Evolutionary conservation across 176 grass and related monocot genomes (phyloP).

Genomic region (Luzula sylvatica): DNA sequence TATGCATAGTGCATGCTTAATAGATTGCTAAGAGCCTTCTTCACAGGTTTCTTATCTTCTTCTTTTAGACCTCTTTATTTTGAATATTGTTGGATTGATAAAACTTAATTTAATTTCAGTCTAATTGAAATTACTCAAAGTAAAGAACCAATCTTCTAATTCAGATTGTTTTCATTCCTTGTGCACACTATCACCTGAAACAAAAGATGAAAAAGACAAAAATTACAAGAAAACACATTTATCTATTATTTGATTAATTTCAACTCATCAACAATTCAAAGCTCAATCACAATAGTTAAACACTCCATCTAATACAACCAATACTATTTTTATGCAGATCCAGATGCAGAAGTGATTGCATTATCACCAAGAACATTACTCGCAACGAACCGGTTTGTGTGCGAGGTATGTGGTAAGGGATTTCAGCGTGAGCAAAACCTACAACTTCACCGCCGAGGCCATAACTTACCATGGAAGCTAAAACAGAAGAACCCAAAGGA

Average conservation of each 20-base stretch:
- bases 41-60: background rate
- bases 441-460: conserved; percentile 91
- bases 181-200: background rate
- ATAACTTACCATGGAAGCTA: conserved; percentile 98
- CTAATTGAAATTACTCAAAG: background rate
- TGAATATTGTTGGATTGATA: too few species aligned
- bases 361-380: conserved; percentile 74
- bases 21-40: background rate
- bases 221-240: background rate
- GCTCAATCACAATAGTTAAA: background rate
- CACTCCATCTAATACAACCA: background rate
- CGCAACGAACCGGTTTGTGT: conserved; percentile 94
- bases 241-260: background rate
- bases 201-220: background rate
- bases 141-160: conserved; percentile 4
- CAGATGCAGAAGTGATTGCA: conserved; percentile 91
- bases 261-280: background rate
- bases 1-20: background rate
- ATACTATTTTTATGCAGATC: conserved; percentile 34
- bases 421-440: conserved; percentile 99
- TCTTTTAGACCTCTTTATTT: background rate
- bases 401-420: conserved; percentile 95
- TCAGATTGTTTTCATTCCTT: conserved; percentile 11
- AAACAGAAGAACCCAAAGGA: conserved; percentile 96
- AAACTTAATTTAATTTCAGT: background rate